A percentile compares a stretch with the other conserved stretches of the same genome.
Evolutionary conservation across 179 eudicot genomes (phyloP).

Genomic region (Silene vulgaris): DNA sequence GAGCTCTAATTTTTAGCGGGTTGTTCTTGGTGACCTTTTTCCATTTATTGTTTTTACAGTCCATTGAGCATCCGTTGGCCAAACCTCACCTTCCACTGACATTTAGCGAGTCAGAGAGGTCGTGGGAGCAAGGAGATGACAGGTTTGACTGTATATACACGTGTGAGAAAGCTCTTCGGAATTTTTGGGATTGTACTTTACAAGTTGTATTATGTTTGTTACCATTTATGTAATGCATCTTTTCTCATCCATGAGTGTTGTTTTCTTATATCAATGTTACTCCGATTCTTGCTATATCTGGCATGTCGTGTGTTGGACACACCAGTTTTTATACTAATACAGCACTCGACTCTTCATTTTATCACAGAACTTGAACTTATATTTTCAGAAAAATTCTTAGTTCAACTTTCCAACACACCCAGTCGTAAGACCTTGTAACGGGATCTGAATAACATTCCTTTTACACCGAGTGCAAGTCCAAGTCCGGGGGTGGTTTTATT

Average conservation of each 20-base stretch:
- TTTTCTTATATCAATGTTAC: neutral
- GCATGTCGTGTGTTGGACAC: neutral
- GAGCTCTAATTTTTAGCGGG: conserved; percentile 7
- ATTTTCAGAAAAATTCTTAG: neutral
- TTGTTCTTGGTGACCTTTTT: conserved; percentile 16
- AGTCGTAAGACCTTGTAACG: neutral
- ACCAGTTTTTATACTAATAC: neutral
- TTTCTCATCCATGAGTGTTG: neutral
- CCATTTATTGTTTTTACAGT: neutral
- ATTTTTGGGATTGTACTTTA: conserved; percentile 4
- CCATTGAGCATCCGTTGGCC: conserved; percentile 13
- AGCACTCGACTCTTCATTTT: neutral
- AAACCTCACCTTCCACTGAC: conserved; percentile 13
- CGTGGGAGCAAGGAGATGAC: conserved; percentile 12
- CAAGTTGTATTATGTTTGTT: conserved; percentile 21
- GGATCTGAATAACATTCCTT: neutral
- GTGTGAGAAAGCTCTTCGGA: conserved; percentile 24
- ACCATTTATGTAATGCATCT: conserved; percentile 12
- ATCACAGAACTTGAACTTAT: neutral
- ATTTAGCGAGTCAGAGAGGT: conserved; percentile 11
- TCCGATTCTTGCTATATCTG: neutral
- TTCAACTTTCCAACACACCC: neutral
- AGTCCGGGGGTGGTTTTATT: neutral
- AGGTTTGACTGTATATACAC: conserved; percentile 27
- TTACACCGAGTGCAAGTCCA: neutral